Base-by-base conservation (phyloP, 2,329 filamentous ascomycete species). In the Exophiala bonariae region DNA sequence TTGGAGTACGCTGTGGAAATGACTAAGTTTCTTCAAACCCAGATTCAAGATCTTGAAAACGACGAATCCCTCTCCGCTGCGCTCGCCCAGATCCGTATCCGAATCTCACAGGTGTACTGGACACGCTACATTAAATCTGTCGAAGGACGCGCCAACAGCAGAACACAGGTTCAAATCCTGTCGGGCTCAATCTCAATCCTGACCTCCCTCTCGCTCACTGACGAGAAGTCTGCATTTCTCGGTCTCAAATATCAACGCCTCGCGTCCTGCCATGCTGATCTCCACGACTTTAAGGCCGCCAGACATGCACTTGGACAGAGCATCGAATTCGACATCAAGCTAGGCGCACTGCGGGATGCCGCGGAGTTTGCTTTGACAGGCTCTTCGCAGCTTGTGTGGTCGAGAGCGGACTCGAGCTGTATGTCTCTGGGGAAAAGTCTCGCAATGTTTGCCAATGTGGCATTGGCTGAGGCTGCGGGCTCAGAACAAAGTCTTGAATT, bases 71-170 rank as follows among this genome's bases (percentile, higher is more conserved):
- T 17, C 11, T 18, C 11, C 22, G 41, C 35, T 11, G 34, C 33
- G 13, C 9, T 46, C n/a, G 30, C 30, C 20, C 48, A 55, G 19
- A 28, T 55, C n/a, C 43, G 34, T 22, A 35, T 61, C n/a, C 45
- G 52, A 10, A 37, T 76, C 33, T 75, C 73, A 0, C 74, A 75
- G 48, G 52, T 71, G 3, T 73, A 69, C 50, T 76, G 73, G 73
- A 68, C 68, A 36, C 66, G 70, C 8, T 75, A 74, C 45, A 58
- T 72, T 17, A 67, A 71, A 45, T 65, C 68, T 37, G 70, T 68
- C 40, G 66, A 71, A 47, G 47, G 59, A 28, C 63, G 64, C 1
- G 63, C 63, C 47, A 52, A 59, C 2, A 57, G 62, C 44, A 58
- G 58, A 4, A 63, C 68, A 32, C 65, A 72, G n/a, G 37, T 71